These are phyloP conservation scores for Hyaloscypha bicolor DNA, from an alignment of 495 filamentous ascomycete species.

Conservation along the genomic window DNA sequence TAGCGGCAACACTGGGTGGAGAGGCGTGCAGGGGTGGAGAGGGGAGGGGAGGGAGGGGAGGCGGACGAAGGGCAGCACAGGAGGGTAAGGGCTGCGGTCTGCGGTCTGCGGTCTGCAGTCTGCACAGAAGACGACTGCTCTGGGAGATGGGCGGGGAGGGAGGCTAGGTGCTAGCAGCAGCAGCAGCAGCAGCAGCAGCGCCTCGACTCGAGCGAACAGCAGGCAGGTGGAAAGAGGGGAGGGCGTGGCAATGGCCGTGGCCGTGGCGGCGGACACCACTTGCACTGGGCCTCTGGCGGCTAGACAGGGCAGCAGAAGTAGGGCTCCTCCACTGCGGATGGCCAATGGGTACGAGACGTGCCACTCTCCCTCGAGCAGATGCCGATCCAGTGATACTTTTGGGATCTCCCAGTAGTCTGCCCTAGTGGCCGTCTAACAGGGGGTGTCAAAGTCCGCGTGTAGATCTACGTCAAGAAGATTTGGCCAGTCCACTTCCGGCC, in stretches of 20 bases:
- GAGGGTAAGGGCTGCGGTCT: background rate
- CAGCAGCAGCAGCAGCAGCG: too few relatives aligned
- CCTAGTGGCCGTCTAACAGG: constrained; percentile 14
- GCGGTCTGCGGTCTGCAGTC: too few relatives aligned
- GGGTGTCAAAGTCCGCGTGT: background rate
- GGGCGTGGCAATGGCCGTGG: too few relatives aligned
- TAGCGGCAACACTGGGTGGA: constrained; percentile 21
- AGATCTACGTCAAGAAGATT: constrained; percentile 23
- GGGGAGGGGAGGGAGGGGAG: background rate
- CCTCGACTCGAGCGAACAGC: background rate
- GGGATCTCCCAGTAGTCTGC: constrained; percentile 22
- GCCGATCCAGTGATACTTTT: constrained; percentile 20
- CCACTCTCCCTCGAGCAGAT: constrained; percentile 10
- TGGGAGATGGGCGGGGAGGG: background rate
- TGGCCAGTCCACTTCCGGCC: constrained; percentile 4
- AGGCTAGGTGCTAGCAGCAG: background rate
- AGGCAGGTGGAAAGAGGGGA: background rate
- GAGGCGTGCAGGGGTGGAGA: constrained; percentile 4
- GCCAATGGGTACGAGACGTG: background rate
- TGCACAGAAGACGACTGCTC: too few relatives aligned
- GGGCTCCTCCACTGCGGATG: background rate
- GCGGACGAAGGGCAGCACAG: background rate
- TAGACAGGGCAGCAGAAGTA: constrained; percentile 1
- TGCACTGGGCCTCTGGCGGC: background rate
- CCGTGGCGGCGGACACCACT: background rate